phyloP scores from a whole-genome alignment of 176 grass and related monocot genomes.

The Hordeum marinum region DNA sequence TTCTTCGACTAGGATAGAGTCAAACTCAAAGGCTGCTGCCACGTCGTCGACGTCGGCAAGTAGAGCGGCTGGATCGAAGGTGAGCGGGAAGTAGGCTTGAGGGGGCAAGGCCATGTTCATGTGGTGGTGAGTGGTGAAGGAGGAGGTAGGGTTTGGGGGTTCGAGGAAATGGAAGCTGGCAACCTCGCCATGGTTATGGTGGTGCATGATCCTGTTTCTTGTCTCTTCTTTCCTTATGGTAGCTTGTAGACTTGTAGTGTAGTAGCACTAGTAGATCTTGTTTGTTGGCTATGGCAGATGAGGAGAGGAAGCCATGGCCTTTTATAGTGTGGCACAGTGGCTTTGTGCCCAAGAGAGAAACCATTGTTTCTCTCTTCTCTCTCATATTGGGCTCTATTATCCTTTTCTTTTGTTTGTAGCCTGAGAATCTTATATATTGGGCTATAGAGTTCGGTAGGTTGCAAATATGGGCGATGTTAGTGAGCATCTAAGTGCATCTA shows the following conservation, averaged over 20 bases:
- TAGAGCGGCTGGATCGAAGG: constrained; percentile 20
- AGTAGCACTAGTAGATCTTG: background rate
- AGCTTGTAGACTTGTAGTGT: background rate
- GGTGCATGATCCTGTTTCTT: constrained; percentile 35
- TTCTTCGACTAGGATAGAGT: constrained; percentile 22
- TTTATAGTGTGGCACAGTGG: constrained; percentile 52
- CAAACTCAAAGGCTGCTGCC: background rate
- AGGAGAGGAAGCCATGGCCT: constrained; percentile 35
- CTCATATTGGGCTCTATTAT: background rate
- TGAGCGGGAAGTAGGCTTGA: constrained; percentile 37
- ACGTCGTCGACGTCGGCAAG: background rate
- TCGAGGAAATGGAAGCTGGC: constrained; percentile 60
- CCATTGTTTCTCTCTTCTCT: background rate
- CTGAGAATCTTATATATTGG: constrained; percentile 17
- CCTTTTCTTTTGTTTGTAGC: background rate
- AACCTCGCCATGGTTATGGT: constrained; percentile 56
- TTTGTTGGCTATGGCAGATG: constrained; percentile 28
- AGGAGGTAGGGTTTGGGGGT: constrained; percentile 43
- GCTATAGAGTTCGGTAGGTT: constrained; percentile 24
- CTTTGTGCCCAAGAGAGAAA: constrained; percentile 25
- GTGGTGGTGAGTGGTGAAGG: constrained; percentile 55
- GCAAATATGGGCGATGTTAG: background rate
- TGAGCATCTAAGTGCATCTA: background rate
- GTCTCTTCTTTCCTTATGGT: constrained; percentile 22
- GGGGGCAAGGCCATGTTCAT: constrained; percentile 51